Evolutionary conservation across 176 grass and related monocot species (phyloP).

Genomic region (Secale cereale): DNA sequence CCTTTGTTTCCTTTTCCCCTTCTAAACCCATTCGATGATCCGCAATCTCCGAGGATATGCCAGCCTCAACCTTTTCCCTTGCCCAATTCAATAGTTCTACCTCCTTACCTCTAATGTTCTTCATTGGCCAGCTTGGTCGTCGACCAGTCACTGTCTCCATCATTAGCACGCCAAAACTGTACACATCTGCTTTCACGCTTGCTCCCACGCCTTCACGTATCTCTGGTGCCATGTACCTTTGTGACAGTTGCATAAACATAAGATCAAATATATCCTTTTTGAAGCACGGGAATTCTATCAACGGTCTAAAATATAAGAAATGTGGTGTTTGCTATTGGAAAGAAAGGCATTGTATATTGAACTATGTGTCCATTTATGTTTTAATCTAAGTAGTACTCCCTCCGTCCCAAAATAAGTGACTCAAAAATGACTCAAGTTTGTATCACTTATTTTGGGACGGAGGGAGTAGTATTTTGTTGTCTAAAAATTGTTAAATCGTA

Average conservation of each 20-base stretch:
- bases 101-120: conserved; percentile 17
- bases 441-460: too few species aligned
- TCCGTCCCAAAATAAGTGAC: too few species aligned
- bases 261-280: neutral
- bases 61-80: conserved; percentile 30
- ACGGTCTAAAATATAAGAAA: neutral
- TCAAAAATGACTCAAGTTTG: too few species aligned
- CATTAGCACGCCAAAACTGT: conserved; percentile 75
- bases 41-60: conserved; percentile 21
- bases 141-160: conserved; percentile 50
- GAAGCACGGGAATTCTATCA: neutral
- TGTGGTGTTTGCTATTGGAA: neutral
- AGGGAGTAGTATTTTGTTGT: neutral
- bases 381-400: neutral
- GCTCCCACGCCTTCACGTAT: conserved; percentile 37
- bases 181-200: conserved; percentile 59
- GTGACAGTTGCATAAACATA: neutral
- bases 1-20: neutral
- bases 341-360: neutral
- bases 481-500: neutral
- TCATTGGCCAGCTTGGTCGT: conserved; percentile 65
- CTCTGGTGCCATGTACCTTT: conserved; percentile 82
- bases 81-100: conserved; percentile 54
- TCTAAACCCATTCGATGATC: conserved; percentile 37
- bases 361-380: neutral